phyloP scores from a whole-genome alignment of 768 basidiomycete species.

The Dendrothele bispora region DNA sequence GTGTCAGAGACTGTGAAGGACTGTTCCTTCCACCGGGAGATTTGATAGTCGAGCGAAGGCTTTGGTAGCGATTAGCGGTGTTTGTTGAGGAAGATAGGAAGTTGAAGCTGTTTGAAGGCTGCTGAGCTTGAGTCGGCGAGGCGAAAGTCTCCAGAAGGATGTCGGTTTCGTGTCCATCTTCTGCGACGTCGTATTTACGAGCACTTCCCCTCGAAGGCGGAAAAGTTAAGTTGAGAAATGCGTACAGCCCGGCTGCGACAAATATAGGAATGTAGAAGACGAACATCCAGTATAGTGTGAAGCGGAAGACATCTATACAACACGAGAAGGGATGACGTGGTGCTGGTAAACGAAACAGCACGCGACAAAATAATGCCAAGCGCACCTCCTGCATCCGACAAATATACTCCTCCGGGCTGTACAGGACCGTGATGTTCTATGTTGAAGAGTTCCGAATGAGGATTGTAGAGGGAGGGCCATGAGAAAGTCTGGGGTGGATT shows the following conservation, averaged over 20 bases:
- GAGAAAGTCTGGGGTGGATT: too few species aligned
- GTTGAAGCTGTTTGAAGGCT: not conserved
- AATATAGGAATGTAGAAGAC: conserved; percentile 44
- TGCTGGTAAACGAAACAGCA: conserved; percentile 21
- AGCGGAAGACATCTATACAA: conserved; percentile 38
- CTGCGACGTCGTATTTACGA: too few species aligned
- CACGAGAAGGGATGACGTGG: not conserved
- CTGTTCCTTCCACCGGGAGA: not conserved
- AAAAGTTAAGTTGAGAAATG: conserved; percentile 40
- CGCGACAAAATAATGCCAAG: too few species aligned
- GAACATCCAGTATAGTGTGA: conserved; percentile 50
- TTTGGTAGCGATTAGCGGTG: not conserved
- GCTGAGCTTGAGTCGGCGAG: not conserved
- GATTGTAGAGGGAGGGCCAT: conserved; percentile 40
- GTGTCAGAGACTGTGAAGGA: not conserved
- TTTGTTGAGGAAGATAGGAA: not conserved
- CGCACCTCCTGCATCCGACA: too few species aligned
- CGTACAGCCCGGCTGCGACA: conserved; percentile 37
- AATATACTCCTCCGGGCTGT: conserved; percentile 33
- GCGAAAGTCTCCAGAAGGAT: too few species aligned
- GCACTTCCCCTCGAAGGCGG: conserved; percentile 33
- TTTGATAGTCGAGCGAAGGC: not conserved
- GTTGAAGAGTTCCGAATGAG: conserved; percentile 30
- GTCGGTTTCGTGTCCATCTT: too few species aligned
- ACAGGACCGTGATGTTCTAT: conserved; percentile 19